Percentiles rank a stretch among this genome's conserved stretches.
Evolutionary conservation across 768 basidiomycete species (phyloP).

Genomic region (Hirschioporus abietinus): DNA sequence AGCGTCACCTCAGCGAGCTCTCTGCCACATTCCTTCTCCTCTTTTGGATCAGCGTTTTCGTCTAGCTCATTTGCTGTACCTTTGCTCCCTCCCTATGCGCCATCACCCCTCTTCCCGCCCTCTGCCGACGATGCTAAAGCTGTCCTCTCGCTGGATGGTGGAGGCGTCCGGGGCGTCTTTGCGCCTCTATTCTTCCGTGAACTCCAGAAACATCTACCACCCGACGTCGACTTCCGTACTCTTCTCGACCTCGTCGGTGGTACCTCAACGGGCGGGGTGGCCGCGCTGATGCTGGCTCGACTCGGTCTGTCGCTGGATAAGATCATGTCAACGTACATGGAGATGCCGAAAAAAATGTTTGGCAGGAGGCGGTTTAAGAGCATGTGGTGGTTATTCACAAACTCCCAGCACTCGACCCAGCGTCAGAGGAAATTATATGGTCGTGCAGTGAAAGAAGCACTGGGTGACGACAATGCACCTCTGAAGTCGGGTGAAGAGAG

Average conservation of each 20-base stretch:
- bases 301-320: background rate
- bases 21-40: background rate
- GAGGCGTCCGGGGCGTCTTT: slow-evolving; percentile 2
- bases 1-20: background rate
- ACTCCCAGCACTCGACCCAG: background rate
- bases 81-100: background rate
- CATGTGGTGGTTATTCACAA: background rate
- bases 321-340: background rate
- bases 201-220: background rate
- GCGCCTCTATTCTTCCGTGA: background rate
- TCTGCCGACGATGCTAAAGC: background rate
- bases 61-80: background rate
- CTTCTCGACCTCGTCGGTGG: background rate
- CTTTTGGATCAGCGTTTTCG: background rate
- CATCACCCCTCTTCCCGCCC: background rate
- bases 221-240: background rate
- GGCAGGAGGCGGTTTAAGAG: background rate
- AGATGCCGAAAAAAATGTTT: slow-evolving; percentile 1
- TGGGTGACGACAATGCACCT: background rate
- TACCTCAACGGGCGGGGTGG: background rate
- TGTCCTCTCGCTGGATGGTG: slow-evolving; percentile 2
- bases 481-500: background rate
- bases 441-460: background rate
- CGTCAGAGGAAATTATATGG: background rate
- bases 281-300: slow-evolving; percentile 1